Evolutionary conservation across 1,139 yeast genomes (phyloP).

Genomic region (Magnusiomyces fungicola): DNA sequence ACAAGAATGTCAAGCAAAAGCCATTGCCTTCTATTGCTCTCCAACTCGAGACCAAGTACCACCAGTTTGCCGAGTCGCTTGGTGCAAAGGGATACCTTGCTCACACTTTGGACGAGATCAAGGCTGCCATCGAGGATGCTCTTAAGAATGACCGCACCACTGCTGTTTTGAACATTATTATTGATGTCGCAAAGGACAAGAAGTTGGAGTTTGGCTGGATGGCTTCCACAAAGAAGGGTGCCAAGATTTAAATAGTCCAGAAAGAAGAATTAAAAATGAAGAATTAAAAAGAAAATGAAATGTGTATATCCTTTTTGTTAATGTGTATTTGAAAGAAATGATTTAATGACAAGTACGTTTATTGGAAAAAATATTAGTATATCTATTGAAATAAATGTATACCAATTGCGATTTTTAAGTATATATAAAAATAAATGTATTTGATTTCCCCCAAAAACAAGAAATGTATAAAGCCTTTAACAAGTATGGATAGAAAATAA

Average conservation of each 20-base stretch:
- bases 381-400: background rate
- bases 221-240: constrained; percentile 36
- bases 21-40: constrained; percentile 51
- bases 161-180: constrained; percentile 48
- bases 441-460: background rate
- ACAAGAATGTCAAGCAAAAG: constrained; percentile 22
- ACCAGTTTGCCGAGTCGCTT: constrained; percentile 44
- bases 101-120: constrained; percentile 36
- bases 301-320: background rate
- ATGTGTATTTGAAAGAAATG: background rate
- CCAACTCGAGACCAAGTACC: constrained; percentile 48
- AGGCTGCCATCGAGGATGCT: constrained; percentile 37
- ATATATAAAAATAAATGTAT: too few relatives aligned
- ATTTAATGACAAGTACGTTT: background rate
- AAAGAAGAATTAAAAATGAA: background rate
- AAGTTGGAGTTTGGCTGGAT: constrained; percentile 61
- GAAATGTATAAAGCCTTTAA: background rate
- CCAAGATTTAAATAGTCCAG: constrained; percentile 11
- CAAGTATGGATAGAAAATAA: background rate
- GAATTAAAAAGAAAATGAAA: background rate
- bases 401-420: background rate
- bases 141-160: constrained; percentile 33
- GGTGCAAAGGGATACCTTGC: constrained; percentile 51
- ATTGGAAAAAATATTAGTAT: too few relatives aligned
- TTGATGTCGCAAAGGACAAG: constrained; percentile 47